Base-by-base conservation (phyloP, 2,329 filamentous ascomycete species). In the Madurella fahalii region DNA sequence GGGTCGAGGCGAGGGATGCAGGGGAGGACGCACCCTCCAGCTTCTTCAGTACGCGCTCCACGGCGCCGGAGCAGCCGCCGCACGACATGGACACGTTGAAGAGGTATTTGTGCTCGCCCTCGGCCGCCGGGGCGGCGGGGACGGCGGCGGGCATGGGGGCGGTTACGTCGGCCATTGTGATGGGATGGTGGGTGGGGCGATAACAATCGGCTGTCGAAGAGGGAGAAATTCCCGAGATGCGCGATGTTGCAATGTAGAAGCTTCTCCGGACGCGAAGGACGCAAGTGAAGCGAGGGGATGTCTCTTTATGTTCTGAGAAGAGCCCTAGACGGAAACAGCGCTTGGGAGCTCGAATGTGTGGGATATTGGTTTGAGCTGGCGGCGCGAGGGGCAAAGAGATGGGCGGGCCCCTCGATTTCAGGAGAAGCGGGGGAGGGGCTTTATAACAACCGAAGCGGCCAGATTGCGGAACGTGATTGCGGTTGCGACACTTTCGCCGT, bases 61-160 rank as follows among this genome's bases (percentile, higher is more conserved):
- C 81, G 63, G 94, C 94, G 67, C 92, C 91, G 44, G 92, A 96
- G 85, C 94, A 99, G 72, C 94, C 94, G 70, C 89, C 84, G 77
- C 94, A 99, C 80, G 79, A 88, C 94, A 99, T 99, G 74, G 78
- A 80, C 72, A 97, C 84, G 74, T 92, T 86, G 80, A 97, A 97
- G 73, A 94, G 90, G 87, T 97, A 97, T 64, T 84, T 89, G 79
- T 96, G 90, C 65, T 89, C 85, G 12, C 52, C 52, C 79, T 89
- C 89, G 63, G 87, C 84, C 57, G 85, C 76, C 32, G 48, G 44
- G 16, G 44, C 25, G 9, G 41, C 34, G 40, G 46, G 52, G 44
- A 20, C 30, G 42, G 46, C 39, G 48, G 48, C 12, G 25, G 53
- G 40, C 31, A 17, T 40, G 39, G 47, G n/a, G 50, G 32, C 40